Conservation (phyloP, 371 early-diverging fungal genomes). For the Capillidium rhysosporum region DNA sequence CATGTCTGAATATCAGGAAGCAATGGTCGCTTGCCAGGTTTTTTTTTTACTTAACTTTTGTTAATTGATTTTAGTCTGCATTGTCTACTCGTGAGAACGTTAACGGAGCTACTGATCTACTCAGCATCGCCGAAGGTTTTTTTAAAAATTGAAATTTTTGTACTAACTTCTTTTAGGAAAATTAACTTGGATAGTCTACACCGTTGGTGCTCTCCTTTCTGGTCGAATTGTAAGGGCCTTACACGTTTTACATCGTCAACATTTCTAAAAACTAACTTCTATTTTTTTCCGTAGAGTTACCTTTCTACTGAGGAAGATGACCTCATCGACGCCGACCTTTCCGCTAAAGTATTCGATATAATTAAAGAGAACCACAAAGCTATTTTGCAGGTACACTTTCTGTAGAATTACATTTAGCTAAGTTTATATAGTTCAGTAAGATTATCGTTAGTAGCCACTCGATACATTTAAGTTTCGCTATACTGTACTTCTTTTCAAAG, state of each 20-base stretch:
- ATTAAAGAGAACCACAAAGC: no score
- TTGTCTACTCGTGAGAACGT: neutral
- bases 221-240: conserved; percentile 27
- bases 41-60: no score
- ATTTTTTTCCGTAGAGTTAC: neutral
- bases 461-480: neutral
- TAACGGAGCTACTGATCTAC: neutral
- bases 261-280: no score
- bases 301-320: conserved; percentile 20
- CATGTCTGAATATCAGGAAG: neutral
- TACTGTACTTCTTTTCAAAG: conserved; percentile 5
- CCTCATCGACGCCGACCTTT: conserved; percentile 36
- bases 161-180: conserved; percentile 16
- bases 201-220: conserved; percentile 43
- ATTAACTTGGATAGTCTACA: conserved; percentile 67
- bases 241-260: neutral
- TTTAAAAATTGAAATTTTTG: neutral
- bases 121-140: neutral
- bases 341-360: conserved; percentile 22
- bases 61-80: neutral
- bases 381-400: conserved; percentile 9
- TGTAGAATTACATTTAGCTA: conserved; percentile 28
- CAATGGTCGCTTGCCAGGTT: neutral
- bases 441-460: neutral
- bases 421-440: conserved; percentile 7